Base-by-base conservation (phyloP, 768 basidiomycete species). In the Russula lepida region DNA sequence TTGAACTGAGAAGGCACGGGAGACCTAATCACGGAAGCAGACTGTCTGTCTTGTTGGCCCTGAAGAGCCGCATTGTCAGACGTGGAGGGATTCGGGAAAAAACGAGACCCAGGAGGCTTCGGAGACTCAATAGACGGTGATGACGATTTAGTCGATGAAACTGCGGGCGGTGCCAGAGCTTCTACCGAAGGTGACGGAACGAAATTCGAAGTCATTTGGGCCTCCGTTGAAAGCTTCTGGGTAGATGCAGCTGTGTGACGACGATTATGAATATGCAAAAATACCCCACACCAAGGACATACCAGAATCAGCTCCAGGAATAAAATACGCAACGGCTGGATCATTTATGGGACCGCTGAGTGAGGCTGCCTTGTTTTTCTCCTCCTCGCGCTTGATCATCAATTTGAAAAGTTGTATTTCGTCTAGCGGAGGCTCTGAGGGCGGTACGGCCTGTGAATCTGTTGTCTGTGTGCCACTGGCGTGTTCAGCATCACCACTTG, bases 351-450 rank as follows among this genome's bases (percentile, higher is more conserved):
- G 37, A 19, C 39, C 51, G 25, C 46, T 47, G 32, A 56, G 39
- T 19, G 55, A 44, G 23, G 74, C 74, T 6, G 67, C 61, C 56
- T 74, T 77, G 58, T 74, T 77, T 69, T 77, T 79, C 59, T 78
- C 76, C 63, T 88, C 84, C 67, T 89, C 88, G 62, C 82, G 77
- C 71, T 88, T 89, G 86, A 92, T 92, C 76, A 91, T 76, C 67
- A 90, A 66, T 65, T 85, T 87, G 79, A 92, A 91, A 39, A 88
- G 73, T 62, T 91, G 89, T 27, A 92, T 91, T 73, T 92, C 90
- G 69, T 92, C 89, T 61, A 92, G 71, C 15, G 75, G 79, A 44
- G 73, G 76, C 33, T 71, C 70, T 6, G 64, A 15, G 47, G 51
- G 66, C 19, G 47, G 41, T 37, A 46, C 32, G 71, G 51, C 68